Evolutionary conservation across 257 asterid genomes (phyloP), one percentile per base, ranked within the genome.

Genomic region (Plantago ovata): DNA sequence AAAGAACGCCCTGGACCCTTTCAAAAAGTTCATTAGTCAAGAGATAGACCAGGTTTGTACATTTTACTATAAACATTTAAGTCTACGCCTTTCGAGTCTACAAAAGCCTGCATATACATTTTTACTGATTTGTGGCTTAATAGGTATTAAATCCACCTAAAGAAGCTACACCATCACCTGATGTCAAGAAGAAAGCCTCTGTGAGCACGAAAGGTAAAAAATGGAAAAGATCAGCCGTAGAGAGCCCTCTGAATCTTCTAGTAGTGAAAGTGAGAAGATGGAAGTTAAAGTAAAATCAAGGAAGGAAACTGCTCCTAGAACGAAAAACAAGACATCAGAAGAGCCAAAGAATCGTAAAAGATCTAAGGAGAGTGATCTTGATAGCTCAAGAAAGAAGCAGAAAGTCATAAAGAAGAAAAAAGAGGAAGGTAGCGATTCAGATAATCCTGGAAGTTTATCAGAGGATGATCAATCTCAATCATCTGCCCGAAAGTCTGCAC

Each of bases 1-100:
- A 40, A 77, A 78, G 77, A 60, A 67, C 66, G 47, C 76, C 43
- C 94, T 93, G 5, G 94, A 93, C 70, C 80, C 95, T 60, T 89
- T 79, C 73, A 89, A 86, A 71, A 75, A 77, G 64, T 79, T 89
- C 68, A 81, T 89, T 58, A 74, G 77, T 65, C 61, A 45, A 58
- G 76, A 80, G 72, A 62, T 87, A 66, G 95, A 85, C 67, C 71
- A 80, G 91, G 98, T 88, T 58, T 42, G 67, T 56, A 61, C 53
- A 44, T 38, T 54, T 6, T 69, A 65, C 53, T 36, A 14, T 21
- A 7, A 12, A 58, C 36, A 42, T 21, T 62, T 55, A 50, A 55
- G 54, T 60, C 47, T 33, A 57, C n/a, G 48, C 44, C 14, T 7
- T 28, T 28, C 7, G 4, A 28, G 36, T 8, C n/a, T n/a, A 28